Conservation (phyloP, 2,329 filamentous ascomycete species). For the Apiospora malaysiana region DNA sequence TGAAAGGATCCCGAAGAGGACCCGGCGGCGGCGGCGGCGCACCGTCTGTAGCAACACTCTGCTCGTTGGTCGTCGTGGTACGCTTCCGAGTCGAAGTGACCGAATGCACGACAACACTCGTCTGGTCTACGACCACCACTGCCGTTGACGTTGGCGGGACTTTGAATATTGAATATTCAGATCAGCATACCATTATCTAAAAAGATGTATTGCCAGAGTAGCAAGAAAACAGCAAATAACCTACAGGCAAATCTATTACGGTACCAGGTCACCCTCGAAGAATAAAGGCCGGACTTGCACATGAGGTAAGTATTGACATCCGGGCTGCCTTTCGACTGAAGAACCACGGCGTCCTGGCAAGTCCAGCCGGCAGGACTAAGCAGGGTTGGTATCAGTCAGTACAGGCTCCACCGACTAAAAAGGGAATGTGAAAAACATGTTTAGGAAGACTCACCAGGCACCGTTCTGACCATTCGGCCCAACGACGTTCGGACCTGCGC, state of each 20-base stretch:
- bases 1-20: neutral
- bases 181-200: neutral
- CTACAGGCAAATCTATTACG: neutral
- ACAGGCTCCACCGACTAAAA: no score
- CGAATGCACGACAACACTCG: neutral
- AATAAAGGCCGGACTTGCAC: neutral
- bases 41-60: neutral
- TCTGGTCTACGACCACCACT: neutral
- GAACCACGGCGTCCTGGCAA: neutral
- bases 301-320: neutral
- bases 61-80: neutral
- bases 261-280: neutral
- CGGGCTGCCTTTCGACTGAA: neutral
- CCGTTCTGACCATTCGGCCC: neutral
- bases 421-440: neutral
- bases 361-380: neutral
- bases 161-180: neutral
- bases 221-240: neutral
- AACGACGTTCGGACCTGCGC: neutral
- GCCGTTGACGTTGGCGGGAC: neutral
- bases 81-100: neutral
- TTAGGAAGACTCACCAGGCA: neutral
- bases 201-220: no score
- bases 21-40: neutral
- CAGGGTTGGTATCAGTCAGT: neutral